Percentiles rank a stretch among this genome's conserved stretches.
Evolutionary conservation across 768 basidiomycete genomes (phyloP).

Genomic region (Galerina sulciceps): DNA sequence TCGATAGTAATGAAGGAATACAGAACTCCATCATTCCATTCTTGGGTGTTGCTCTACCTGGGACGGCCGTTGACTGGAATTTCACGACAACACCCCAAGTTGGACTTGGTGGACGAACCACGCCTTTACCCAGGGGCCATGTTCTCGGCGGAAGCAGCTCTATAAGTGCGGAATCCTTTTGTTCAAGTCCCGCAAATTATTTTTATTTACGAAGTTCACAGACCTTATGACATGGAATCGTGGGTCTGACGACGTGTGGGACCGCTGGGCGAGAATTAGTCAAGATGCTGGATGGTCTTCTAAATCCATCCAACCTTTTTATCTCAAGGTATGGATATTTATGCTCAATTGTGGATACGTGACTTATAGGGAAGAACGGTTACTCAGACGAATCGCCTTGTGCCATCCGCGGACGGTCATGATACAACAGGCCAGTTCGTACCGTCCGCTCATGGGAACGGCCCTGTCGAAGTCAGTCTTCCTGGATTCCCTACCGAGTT

Average conservation of each 20-base stretch:
- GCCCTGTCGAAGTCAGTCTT: conserved; percentile 25
- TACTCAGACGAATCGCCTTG: conserved; percentile 30
- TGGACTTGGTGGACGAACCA: conserved; percentile 22
- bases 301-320: conserved; percentile 23
- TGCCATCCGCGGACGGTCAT: conserved; percentile 30
- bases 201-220: not conserved
- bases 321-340: conserved; percentile 20
- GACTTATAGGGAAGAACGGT: conserved; percentile 28
- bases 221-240: conserved; percentile 31
- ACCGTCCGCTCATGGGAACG: conserved; percentile 28
- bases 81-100: conserved; percentile 29
- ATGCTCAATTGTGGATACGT: not conserved
- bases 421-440: conserved; percentile 32
- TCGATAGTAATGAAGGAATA: conserved; percentile 2
- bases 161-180: not conserved
- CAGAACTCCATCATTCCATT: conserved; percentile 6
- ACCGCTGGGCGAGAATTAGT: conserved; percentile 49
- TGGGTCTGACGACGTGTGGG: conserved; percentile 46
- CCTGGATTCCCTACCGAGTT: conserved; percentile 22
- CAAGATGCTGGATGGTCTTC: conserved; percentile 52
- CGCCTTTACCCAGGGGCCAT: conserved; percentile 24
- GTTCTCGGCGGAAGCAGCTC: conserved; percentile 34
- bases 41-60: conserved; percentile 4
- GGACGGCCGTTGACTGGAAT: conserved; percentile 19
- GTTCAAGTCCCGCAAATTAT: not conserved